Evolutionary conservation across 2,329 filamentous ascomycete species (phyloP), one percentile per base, ranked within the genome.

Genomic region (Periconia sp.): DNA sequence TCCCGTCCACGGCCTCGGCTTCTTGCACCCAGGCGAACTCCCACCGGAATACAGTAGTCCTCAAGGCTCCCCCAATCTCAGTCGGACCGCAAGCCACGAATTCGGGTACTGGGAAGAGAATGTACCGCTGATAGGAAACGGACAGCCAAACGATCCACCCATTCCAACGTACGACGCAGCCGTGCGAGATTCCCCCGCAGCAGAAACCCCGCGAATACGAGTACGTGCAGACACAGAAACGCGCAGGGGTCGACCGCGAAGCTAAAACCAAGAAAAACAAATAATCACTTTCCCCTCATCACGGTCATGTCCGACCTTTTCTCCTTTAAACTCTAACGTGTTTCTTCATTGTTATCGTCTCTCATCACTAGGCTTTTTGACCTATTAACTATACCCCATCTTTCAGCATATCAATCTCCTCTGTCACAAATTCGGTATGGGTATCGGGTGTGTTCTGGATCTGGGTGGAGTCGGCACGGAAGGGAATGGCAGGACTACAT

Each of bases 151-250:
- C 47, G 52, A 58, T 74, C 88, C 90, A 20, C 90, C 91, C 0
- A 92, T 94, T 58, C 91, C 91, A 2, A 92, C 85, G 64, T 95
- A 95, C 69, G 90, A 86, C 70, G 90, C 90, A 55, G 91, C 90
- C 1, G 80, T 92, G 80, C 71, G 97, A 87, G 69, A 95, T 91
- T 55, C 63, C 41, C 63, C 68, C 10, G 57, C 44, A 14, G 46
- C 45, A 13, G 50, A 56, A 48, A 23, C 45, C 7, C 61, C 59
- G 7, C 59, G 59, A 42, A 54, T 63, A 17, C 53, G 63, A n/a
- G 52, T 63, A 14, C 55, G 63, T 11, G 62, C 61, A 31, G 63
- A 49, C 41, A 66, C 63, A 5, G 45, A 61, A 45, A 61, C 45
- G 43, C 50, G 60, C 23, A 49, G 58, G 44, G 41, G 48, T 3